These are phyloP conservation scores for Elsinoe fawcettii DNA, from an alignment of 2,329 filamentous ascomycete species.

Conservation along the genomic window DNA sequence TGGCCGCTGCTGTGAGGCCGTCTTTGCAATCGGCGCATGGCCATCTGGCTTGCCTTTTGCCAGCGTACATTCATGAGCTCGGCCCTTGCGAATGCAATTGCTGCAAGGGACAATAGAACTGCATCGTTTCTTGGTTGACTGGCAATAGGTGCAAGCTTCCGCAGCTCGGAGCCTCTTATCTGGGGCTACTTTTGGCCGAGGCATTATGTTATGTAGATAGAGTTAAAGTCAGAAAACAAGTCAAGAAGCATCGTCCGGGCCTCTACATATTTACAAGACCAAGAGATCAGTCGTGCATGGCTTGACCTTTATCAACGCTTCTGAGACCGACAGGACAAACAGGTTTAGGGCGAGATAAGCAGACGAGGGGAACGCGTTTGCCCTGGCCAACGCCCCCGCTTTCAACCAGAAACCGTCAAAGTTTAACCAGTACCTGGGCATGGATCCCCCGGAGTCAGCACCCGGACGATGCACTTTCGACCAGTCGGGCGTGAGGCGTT, in stretches of 20 bases:
- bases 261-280: background rate
- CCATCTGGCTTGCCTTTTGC: background rate
- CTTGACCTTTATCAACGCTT: background rate
- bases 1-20: background rate
- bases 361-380: background rate
- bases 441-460: background rate
- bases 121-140: slow-evolving; percentile 10
- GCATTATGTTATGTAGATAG: background rate
- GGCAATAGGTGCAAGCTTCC: slow-evolving; percentile 7
- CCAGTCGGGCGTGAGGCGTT: background rate
- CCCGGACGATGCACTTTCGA: background rate
- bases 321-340: background rate
- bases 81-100: slow-evolving; percentile 2
- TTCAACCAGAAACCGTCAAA: background rate
- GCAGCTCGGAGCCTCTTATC: slow-evolving; percentile 7
- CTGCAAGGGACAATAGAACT: slow-evolving; percentile 3
- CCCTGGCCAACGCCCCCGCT: background rate
- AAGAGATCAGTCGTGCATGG: background rate
- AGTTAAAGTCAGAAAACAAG: background rate
- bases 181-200: slow-evolving; percentile 7
- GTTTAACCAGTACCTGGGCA: background rate
- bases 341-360: background rate
- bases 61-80: slow-evolving; percentile 2
- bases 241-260: background rate
- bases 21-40: background rate